Conservation (phyloP, 2,329 filamentous ascomycete genomes). For the Trichoderma lentiforme region DNA sequence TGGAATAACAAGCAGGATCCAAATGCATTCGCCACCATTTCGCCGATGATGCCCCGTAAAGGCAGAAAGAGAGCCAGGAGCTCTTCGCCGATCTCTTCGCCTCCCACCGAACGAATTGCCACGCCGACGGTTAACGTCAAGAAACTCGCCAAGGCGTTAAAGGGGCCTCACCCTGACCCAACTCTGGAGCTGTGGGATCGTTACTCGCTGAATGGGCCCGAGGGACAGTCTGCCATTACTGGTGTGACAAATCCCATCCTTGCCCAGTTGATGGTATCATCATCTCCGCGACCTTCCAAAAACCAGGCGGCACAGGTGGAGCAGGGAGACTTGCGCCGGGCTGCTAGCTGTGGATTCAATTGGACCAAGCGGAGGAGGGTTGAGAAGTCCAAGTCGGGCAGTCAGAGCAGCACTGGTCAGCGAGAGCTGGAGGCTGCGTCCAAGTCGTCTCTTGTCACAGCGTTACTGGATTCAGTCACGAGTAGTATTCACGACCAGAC, state of each 20-base stretch:
- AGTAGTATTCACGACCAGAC: slow-evolving; percentile 48
- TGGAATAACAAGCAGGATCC: slow-evolving; percentile 55
- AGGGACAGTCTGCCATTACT: slow-evolving; percentile 40
- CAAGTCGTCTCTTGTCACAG: slow-evolving; percentile 57
- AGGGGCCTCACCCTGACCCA: slow-evolving; percentile 67
- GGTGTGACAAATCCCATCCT: slow-evolving; percentile 56
- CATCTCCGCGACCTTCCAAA: slow-evolving; percentile 61
- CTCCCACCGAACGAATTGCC: slow-evolving; percentile 46
- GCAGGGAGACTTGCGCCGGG: slow-evolving; percentile 52
- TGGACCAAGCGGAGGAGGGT: slow-evolving; percentile 69
- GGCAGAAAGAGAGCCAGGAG: slow-evolving; percentile 67
- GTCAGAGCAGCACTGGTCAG: slow-evolving; percentile 32
- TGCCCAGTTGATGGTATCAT: slow-evolving; percentile 65
- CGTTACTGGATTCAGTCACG: slow-evolving; percentile 64
- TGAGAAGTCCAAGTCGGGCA: slow-evolving; percentile 44
- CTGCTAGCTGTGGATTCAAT: slow-evolving; percentile 66
- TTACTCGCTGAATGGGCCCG: slow-evolving; percentile 53
- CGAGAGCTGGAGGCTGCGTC: slow-evolving; percentile 47
- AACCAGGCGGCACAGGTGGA: slow-evolving; percentile 40
- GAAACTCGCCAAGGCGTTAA: slow-evolving; percentile 55
- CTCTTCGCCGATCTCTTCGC: slow-evolving; percentile 70
- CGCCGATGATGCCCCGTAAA: slow-evolving; percentile 48
- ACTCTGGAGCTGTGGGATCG: slow-evolving; percentile 75
- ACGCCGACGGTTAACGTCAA: slow-evolving; percentile 55
- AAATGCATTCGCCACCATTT: slow-evolving; percentile 40